These are phyloP conservation scores for Mycena polygramma DNA, from an alignment of 768 basidiomycete species.

Conservation along the genomic window DNA sequence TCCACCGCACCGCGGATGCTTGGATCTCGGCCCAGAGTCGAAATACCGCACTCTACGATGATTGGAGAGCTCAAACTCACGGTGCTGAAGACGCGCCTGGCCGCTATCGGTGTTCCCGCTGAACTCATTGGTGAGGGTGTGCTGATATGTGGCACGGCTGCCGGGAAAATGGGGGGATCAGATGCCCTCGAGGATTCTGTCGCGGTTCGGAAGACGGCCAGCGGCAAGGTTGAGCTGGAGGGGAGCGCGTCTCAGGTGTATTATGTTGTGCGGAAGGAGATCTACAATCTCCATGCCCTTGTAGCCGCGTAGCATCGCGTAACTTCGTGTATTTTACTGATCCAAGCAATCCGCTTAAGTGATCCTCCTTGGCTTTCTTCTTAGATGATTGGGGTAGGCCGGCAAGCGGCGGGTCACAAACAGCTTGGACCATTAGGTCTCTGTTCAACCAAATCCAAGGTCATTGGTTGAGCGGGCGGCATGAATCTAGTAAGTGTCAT, in stretches of 20 bases:
- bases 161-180: constrained; percentile 54
- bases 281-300: constrained; percentile 92
- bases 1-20: constrained; percentile 58
- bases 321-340: too few species aligned
- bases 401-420: too few species aligned
- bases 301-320: constrained; percentile 66
- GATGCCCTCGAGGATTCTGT: constrained; percentile 76
- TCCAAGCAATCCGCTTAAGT: too few species aligned
- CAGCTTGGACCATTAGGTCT: too few species aligned
- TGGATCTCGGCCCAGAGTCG: constrained; percentile 74
- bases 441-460: too few species aligned
- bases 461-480: too few species aligned
- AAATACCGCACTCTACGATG: constrained; percentile 92
- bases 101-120: constrained; percentile 82
- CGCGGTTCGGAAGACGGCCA: constrained; percentile 88
- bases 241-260: constrained; percentile 91
- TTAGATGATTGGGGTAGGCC: too few species aligned
- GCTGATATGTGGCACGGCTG: constrained; percentile 83
- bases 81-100: constrained; percentile 84
- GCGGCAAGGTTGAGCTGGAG: constrained; percentile 90
- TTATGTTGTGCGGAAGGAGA: constrained; percentile 88
- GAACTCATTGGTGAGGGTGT: constrained; percentile 99
- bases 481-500: too few species aligned
- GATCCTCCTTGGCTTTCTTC: too few species aligned
- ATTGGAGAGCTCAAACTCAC: constrained; percentile 97